Base-by-base conservation (phyloP, 2,329 filamentous ascomycete genomes). In the Endocalyx cinctus region DNA sequence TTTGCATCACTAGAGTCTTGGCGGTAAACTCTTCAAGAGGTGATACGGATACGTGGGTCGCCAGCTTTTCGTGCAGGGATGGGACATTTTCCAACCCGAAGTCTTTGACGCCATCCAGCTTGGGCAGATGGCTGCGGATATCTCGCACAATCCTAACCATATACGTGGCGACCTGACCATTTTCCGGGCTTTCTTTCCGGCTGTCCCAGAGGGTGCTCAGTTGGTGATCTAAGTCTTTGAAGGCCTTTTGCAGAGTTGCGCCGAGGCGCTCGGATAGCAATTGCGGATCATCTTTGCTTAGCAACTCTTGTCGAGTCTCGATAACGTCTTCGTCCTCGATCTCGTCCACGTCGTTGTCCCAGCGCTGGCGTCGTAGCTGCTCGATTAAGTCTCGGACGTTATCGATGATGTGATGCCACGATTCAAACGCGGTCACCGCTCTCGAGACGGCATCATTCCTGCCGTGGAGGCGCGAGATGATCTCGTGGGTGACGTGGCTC, bases 331-430 rank as follows among this genome's bases (percentile, higher is more conserved):
- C 84, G 39, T 87, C 82, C 39, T 87, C 83, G 25, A 87, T 77
- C 31, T 84, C 77, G 31, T 83, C 78, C 17, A 80, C 70, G 39
- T 86, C 82, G 35, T 86, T 82, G 42, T 89, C 82, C 84, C 85
- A 89, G 35, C 78, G 74, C 44, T 82, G 77, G 29, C 74, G 73
- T 39, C 69, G 75, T 47, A 92, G 72, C 37, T 76, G 69, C 25
- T 79, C 76, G 6, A 88, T 72, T 4, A 82, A 68, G 13, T 67
- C 64, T 27, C 71, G 72, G 11, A 84, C 74, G 33, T 80, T 77
- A 39, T 82, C 74, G n/a, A 94, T 75, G 5, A 82, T 74, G n/a
- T 69, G 67, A 28, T 79, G 74, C 88, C 89, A 96, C 2, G 71
- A 70, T 37, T 78, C 70, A 51, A 92, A 92, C 28, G 72, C 67